Conservation (phyloP, 2,329 filamentous ascomycete species). For the Arthrobotrys pseudoclavata region DNA sequence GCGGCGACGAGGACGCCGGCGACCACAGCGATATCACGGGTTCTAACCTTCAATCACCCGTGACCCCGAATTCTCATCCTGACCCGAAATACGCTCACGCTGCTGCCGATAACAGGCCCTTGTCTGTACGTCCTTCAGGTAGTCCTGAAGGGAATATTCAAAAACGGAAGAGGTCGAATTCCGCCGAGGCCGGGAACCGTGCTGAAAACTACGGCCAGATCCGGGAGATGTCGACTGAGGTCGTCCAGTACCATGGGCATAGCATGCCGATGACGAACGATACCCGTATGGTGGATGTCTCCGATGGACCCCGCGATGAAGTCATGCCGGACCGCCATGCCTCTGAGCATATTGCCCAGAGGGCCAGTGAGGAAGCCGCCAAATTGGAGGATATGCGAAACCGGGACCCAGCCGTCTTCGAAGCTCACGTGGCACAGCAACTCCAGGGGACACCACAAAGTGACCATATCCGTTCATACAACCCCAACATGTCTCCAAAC, state of each 20-base stretch:
- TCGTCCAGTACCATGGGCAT: constrained; percentile 57
- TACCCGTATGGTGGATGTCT: constrained; percentile 51
- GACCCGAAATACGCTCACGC: constrained; percentile 55
- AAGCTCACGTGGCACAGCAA: constrained; percentile 47
- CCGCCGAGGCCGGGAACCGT: constrained; percentile 37
- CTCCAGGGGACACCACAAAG: constrained; percentile 45
- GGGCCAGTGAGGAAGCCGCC: constrained; percentile 54
- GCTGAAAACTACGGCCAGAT: constrained; percentile 52
- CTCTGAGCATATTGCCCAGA: constrained; percentile 52
- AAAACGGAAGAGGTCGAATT: constrained; percentile 52
- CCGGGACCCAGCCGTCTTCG: constrained; percentile 48
- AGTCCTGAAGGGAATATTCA: constrained; percentile 51
- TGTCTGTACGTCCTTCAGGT: constrained; percentile 35
- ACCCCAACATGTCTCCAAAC: constrained; percentile 52
- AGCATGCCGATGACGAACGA: constrained; percentile 59
- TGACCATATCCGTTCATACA: constrained; percentile 51
- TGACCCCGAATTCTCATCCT: constrained; percentile 56
- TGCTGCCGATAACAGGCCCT: constrained; percentile 38
- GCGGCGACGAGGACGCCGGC: constrained; percentile 54
- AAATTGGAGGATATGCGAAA: constrained; percentile 55
- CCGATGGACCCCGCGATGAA: constrained; percentile 41
- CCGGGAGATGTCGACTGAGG: constrained; percentile 54
- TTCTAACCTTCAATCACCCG: constrained; percentile 54
- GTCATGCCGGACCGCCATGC: constrained; percentile 50
- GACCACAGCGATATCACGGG: constrained; percentile 55